Percentiles rank a stretch among this genome's conserved stretches.
Conservation (phyloP, 176 grass and related monocot genomes). For the Aegilops tauschii region DNA sequence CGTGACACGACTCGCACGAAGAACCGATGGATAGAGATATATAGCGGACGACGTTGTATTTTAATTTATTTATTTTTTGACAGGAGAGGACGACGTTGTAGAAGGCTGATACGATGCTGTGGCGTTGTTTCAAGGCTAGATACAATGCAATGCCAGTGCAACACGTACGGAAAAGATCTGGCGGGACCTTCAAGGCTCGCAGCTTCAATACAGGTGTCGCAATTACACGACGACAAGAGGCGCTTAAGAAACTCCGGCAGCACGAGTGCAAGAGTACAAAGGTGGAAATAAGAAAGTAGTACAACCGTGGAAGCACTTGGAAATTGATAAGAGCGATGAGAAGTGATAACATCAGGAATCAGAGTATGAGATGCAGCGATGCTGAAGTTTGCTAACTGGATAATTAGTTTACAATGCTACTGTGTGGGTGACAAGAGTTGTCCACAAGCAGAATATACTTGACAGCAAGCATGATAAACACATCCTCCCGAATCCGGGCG, state of each 20-base stretch:
- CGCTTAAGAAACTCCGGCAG: neutral
- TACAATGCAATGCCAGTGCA: neutral
- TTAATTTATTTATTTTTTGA: too few relatives aligned
- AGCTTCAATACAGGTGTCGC: neutral
- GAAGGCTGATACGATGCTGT: neutral
- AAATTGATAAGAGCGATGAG: neutral
- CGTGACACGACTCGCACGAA: neutral
- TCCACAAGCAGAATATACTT: neutral
- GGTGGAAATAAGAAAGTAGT: neutral
- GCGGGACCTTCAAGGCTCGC: constrained; percentile 8
- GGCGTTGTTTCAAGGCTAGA: neutral
- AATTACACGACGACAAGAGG: neutral
- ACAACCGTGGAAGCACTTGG: neutral
- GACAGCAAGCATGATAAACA: neutral
- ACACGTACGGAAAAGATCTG: neutral
- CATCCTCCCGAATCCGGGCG: neutral
- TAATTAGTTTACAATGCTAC: too few relatives aligned
- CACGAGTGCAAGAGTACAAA: neutral
- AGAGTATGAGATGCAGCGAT: neutral
- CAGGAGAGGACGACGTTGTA: neutral
- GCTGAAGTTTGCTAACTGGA: neutral
- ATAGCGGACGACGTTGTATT: neutral
- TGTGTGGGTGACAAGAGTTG: neutral
- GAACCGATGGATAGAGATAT: neutral
- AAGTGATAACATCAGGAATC: neutral